Base-by-base conservation (phyloP, 2,329 filamentous ascomycete species). In the Plenodomus lindquistii region DNA sequence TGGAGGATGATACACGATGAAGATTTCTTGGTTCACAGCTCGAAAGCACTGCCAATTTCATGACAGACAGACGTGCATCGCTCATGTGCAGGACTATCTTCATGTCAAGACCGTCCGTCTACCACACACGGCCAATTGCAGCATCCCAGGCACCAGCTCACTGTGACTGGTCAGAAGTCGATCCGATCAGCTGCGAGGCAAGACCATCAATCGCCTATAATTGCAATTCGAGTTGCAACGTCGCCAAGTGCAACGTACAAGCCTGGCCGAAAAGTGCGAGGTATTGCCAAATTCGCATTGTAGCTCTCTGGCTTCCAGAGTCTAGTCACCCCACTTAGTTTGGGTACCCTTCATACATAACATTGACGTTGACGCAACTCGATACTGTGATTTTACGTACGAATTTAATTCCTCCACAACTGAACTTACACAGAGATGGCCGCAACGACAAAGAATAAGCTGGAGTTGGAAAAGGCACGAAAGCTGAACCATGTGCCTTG, bases 401-500 rank as follows among this genome's bases (percentile, higher is more conserved):
- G 10, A 24, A 10, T 24, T 24, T 10, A 5, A 24, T 24, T 24
- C 22, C 22, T 24, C 10, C 22, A 24, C 5, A 5, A 10, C 10
- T 10, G 10, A 24, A 24, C 10, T 24, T 24, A 10, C 22, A 24
- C 27, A 11, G 18, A 17, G 41, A 75, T 75, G 73, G 73, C 73
- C 16, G 66, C 66, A 21, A 68, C 60, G 40, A 55, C 73, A 24
- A 80, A 79, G 50, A 72, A 81, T 45, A 48, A 62, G 0, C 67
- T 69, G 21, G 70, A 72, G 37, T 73, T 83, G 31, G 75, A 71
- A 39, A 67, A 72, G 20, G 80, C 81, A 15, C 78, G 73, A 55
- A 73, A 72, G 27, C 66, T 83, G 10, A 69, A 76, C 9, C 76
- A 83, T 51, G 72, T 79, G 1, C 82, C 81, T 0, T 81, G 79